Evolutionary conservation across 139 green algal genomes (phyloP), one percentile per base, ranked within the genome.

Genomic region (Tetratostichococcus sp.): DNA sequence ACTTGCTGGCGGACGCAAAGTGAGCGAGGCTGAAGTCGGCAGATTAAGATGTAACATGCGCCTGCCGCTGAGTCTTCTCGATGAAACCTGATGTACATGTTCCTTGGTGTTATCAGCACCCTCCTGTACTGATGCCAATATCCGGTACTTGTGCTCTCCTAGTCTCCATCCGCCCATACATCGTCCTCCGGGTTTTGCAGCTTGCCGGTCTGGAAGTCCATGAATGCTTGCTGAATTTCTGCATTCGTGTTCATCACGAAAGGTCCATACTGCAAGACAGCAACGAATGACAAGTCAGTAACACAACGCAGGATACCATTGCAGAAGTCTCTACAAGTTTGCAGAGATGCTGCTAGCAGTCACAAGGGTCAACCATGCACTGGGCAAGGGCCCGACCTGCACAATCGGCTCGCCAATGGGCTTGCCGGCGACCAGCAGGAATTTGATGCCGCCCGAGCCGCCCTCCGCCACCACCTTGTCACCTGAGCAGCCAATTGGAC

Each of bases 201-300:
- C 58, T 65, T 59, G 0, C 92, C 91, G 8, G 50, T 79, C 58
- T 84, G 82, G 50, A 65, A 77, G 65, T 71, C 65, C 23, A 11
- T n/a, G 30, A 35, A n/a, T 32, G 43, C n/a, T 4, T 21, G 43
- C 30, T 5, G 25, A 6, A 30, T 28, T 21, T 42, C 14, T 30
- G 23, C n/a, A n/a, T n/a, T n/a, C 77, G 81, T 88, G 82, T 95
- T 97, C 92, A 97, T 97, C 28, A 97, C 92, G 82, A 97, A 96
- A 0, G 86, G 84, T 0, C 82, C 80, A 72, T 84, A 67, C 72
- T 67, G 42, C 65, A 21, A 33, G 1, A 59, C 11, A 58, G 58
- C 19, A 59, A 79, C 21, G 39, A 16, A n/a, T 35, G 25, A 39
- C 0, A 35, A 3, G 70, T 75, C 32, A 19, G 33, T 14, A 8